Evolutionary conservation across 495 filamentous ascomycete species (phyloP), one percentile per base, ranked within the genome.

Genomic region (Pseudoneurospora amorphoporcata): DNA sequence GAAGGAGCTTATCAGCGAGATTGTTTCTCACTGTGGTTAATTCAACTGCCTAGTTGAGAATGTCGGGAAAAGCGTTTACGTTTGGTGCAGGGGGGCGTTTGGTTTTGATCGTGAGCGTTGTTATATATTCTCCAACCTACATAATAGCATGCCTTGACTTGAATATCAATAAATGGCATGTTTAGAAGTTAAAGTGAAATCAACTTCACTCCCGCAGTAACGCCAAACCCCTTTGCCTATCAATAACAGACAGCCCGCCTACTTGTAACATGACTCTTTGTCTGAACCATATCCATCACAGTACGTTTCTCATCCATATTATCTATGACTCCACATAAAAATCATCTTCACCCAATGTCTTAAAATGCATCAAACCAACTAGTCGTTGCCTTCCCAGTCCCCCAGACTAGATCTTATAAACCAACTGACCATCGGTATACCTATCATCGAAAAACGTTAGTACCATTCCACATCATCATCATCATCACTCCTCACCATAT

Each of bases 21-120:
- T 98, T 78, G 94, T 97, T 17, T 92, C 94, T 74, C 93, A 97
- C 82, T 88, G 90, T 70, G 92, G 94, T 69, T 94, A 85, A 79
- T 47, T 39, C 17, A 12, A 43, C 32, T 41, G 41, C 68, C 23
- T 35, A 3, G 53, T 65, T 12, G 53, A 35, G 53, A 65, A 16
- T 65, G 29, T 17, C 29, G 29, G 53, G 14, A 37, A 65, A 65
- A 35, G 29, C 29, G 53, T 14, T 7, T 65, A 65, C 1, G 53
- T 7, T 35, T 70, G 68, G 45, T 69, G 39, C 68, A 19, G 40
- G 69, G 23, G 35, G 42, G 69, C 39, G 42, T 45, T 45, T 43
- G 42, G 23, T 32, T 70, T 12, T 58, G 39, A 17, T 32, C 69
- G 69, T 23, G 42, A 70, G 29, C 69, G 69, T 39, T 43, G 37